Evolutionary conservation across 2,329 filamentous ascomycete genomes (phyloP), one percentile per base, ranked within the genome.

Genomic region (Coleophoma cylindrospora): DNA sequence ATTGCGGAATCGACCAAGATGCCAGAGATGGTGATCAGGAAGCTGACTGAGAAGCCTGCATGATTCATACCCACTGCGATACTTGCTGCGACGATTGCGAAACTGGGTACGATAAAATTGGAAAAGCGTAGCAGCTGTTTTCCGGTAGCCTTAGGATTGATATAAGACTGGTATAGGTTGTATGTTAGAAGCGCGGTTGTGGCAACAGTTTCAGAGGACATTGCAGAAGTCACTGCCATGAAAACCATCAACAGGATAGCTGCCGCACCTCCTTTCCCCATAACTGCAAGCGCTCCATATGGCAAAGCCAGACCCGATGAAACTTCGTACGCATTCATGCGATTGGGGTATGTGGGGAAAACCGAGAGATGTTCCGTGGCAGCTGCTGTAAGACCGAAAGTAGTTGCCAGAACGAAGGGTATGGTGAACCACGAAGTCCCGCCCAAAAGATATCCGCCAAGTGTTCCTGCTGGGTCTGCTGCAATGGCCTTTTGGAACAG

Each of bases 371-470:
- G 81, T 66, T 95, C 89, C 2, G 94, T 76, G 0, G 89, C 86
- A 5, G 95, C 74, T 1, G 87, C 88, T 1, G 86, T 79, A 4
- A 95, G 76, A 19, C 90, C 89, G 81, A 95, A 86, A 1, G 89
- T 95, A 0, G 87, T 95, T 1, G 89, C 89, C 1, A 83, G 86
- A 12, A 95, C 75, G 85, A 87, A 95, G 0, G 90, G 90, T 47
- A 95, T 92, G 1, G 90, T 89, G 58, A 95, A 95, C 89, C 89
- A 95, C 46, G 80, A 83, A 1, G 94, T 75, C 15, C 90, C 90
- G 8, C 90, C 90, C 47, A 92, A 79, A 49, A 54, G 46, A 64
- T 95, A 95, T 13, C 89, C 90, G 0, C 89, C 89, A 3, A 95
- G 79, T 0, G 90, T 90, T 52, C 91, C 83, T 0, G 91, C 85